Base-by-base conservation (phyloP, 2,329 filamentous ascomycete genomes). In the Thelonectria rubi region DNA sequence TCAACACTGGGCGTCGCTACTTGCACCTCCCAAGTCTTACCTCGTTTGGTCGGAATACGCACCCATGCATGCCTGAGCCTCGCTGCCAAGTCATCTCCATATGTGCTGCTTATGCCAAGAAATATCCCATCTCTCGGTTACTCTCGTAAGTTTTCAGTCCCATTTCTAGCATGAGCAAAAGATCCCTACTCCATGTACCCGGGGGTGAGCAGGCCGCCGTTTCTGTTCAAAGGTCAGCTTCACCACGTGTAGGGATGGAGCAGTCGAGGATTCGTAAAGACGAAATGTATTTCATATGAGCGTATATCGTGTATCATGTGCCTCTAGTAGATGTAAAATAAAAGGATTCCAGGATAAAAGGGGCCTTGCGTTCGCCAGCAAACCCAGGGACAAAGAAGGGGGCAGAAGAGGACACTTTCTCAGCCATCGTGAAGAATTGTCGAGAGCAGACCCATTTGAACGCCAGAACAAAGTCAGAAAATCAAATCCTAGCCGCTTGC, bases 321-420 rank as follows among this genome's bases (percentile, higher is more conserved):
- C 17, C 40, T 37, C 34, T 37, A 37, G 11, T 37, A 37, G 11
- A 46, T 46, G 40, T 17, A 39, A 55, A 46, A 47, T 15, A 20
- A 21, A 37, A 46, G 18, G 37, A 30, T 55, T 55, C 24, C 9
- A 5, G 30, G 24, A 21, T 32, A 32, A n/a, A 42, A 30, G 21
- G 15, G 42, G 21, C 39, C 21, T 50, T 20, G 58, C 40, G 24
- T 55, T 60, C 46, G 58, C 58, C 58, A 60, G 51, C 58, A 55
- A 60, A 60, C 47, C 39, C 51, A 45, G 18, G 30, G n/a, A 21
- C n/a, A 50, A 48, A 55, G 26, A 48, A 54, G 37, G 45, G 51
- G 34, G 21, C 24, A 50, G 30, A 24, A 37, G 39, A 39, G 49
- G 10, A 18, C 20, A 18, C 26, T 15, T 21, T 46, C 15, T 46